Base-by-base conservation (phyloP, 257 asterid species). In the Ligustrum vulgare region DNA sequence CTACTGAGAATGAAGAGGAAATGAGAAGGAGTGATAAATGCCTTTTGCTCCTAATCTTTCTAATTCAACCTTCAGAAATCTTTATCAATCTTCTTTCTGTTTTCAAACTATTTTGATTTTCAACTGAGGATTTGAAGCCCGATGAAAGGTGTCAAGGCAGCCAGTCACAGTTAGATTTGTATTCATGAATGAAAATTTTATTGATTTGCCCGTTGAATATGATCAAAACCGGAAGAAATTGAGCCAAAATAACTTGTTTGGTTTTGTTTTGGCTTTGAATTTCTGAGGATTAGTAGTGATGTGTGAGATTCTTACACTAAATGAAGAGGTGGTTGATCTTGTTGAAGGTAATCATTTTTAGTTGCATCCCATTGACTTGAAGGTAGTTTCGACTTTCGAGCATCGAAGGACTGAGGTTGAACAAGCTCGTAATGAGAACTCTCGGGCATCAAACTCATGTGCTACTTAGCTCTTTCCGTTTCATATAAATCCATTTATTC, bases 361-460 rank as follows among this genome's bases (percentile, higher is more conserved):
- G 67, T 33, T 89, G 90, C 35, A 86, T 81, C 0, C 80, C 87
- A 73, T 85, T 87, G 73, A 86, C 82, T 82, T 91, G 97, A 63
- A 94, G 90, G 84, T 85, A 92, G 85, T 89, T 83, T 47, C 89
- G 89, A 92, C 84, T 89, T 83, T 47, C 89, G 89, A 63, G 91
- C 92, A 86, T 93, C 98, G 43, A 80, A 91, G 4, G 81, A 82
- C 77, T 85, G 97, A 60, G 88, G 85, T 49, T 84, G 89, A 72
- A 79, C 84, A 8, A 84, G 86, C 49, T 88, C 90, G 56, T 82
- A 88, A 36, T 82, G 90, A 1, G 93, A 87, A 75, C 86, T 90
- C 67, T 93, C 91, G 0, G 97, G 93, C 96, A 94, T 86, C 89
- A 90, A 82, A 78, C 74, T 88, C 96, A 90, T 88, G 58, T 82